phyloP scores from a whole-genome alignment of 352 stramenopile species.

The Phytophthora meadii region DNA sequence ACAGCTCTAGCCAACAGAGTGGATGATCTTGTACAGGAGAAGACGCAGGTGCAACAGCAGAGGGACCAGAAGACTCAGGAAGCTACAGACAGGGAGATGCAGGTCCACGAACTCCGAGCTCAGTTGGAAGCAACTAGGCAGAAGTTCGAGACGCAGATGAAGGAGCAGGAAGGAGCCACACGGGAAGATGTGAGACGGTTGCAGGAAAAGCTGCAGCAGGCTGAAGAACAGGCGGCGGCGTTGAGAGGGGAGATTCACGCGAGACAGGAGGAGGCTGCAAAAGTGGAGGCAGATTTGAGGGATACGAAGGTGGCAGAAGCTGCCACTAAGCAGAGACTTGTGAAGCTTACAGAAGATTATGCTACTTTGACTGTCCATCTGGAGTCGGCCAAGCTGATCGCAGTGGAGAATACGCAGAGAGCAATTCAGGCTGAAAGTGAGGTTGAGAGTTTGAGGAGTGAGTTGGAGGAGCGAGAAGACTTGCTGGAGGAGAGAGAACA shows the following conservation, averaged over 20 bases:
- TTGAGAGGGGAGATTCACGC: constrained; percentile 64
- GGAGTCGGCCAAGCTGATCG: constrained; percentile 35
- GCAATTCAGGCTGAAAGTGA: constrained; percentile 50
- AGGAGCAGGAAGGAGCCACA: constrained; percentile 32
- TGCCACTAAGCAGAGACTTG: constrained; percentile 54
- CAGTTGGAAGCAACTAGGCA: constrained; percentile 37
- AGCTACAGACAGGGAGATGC: constrained; percentile 19
- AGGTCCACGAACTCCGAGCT: constrained; percentile 30
- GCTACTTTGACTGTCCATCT: constrained; percentile 58
- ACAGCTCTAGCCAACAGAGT: constrained; percentile 18
- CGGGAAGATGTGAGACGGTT: constrained; percentile 39
- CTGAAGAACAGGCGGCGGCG: constrained; percentile 47
- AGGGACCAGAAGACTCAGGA: constrained; percentile 23
- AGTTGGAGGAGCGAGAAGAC: constrained; percentile 32
- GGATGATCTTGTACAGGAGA: constrained; percentile 37
- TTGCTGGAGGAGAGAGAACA: constrained; percentile 23
- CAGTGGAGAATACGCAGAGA: constrained; percentile 46
- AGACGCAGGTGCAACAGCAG: constrained; percentile 45
- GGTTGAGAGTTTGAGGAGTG: constrained; percentile 37
- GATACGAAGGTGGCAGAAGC: constrained; percentile 45
- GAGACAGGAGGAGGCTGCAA: constrained; percentile 52
- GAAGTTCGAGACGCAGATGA: constrained; percentile 37
- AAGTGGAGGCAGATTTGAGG: constrained; percentile 46
- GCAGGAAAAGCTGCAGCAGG: constrained; percentile 41
- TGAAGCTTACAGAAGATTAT: constrained; percentile 72